A percentile compares a stretch with the other conserved stretches of the same genome.
Evolutionary conservation across 148 eudicot species (phyloP).

Genomic region (Cornus suecica): DNA sequence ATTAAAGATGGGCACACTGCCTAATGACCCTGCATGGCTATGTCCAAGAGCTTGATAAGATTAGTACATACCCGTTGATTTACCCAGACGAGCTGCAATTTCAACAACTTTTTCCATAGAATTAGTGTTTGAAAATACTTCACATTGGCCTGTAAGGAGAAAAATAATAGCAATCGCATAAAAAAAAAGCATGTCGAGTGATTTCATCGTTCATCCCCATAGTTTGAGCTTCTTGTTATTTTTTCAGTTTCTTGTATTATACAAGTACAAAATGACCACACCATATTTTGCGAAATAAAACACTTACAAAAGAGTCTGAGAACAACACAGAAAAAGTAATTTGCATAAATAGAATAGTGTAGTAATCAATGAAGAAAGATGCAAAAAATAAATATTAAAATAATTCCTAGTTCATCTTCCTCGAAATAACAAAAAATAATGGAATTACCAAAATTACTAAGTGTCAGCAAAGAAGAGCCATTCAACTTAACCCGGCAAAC

Average conservation of each 20-base stretch:
- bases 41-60: not conserved
- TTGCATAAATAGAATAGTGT: not conserved
- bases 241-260: not conserved
- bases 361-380: not conserved
- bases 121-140: constrained; percentile 49
- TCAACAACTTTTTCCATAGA: constrained; percentile 47
- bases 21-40: not conserved
- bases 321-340: not conserved
- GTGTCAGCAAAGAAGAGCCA: constrained; percentile 50
- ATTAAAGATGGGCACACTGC: too few relatives aligned
- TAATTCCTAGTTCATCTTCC: not conserved
- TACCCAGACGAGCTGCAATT: constrained; percentile 54
- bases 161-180: not conserved
- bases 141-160: constrained; percentile 40
- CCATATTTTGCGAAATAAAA: not conserved
- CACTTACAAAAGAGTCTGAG: too few relatives aligned
- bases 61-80: constrained; percentile 52
- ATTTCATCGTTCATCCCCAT: not conserved
- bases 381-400: not conserved
- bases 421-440: not conserved
- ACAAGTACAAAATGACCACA: not conserved
- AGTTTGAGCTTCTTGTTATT: not conserved
- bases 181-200: not conserved
- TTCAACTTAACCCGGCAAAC: constrained; percentile 58
- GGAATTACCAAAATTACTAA: constrained; percentile 42